phyloP scores from a whole-genome alignment of 352 stramenopile species.

The Phytophthora nicotianae region DNA sequence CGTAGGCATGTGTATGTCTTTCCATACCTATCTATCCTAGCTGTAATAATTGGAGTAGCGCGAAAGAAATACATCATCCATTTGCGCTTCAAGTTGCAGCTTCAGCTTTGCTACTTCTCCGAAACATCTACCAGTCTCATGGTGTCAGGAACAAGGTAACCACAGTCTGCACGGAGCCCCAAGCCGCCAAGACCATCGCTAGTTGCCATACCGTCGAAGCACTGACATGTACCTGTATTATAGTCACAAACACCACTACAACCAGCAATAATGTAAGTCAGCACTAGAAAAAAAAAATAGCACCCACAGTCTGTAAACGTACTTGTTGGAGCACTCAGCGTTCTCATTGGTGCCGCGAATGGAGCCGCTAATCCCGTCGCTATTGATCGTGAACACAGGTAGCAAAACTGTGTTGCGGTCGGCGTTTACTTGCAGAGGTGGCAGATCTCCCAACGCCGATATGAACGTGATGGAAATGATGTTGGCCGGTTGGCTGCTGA shows the following conservation, averaged over 20 bases:
- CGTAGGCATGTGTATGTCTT: conserved; percentile 37
- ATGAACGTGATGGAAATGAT: conserved; percentile 69
- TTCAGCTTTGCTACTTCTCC: conserved; percentile 17
- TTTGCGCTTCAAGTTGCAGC: conserved; percentile 16
- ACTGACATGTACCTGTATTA: conserved; percentile 51
- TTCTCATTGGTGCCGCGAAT: conserved; percentile 72
- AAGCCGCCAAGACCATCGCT: conserved; percentile 57
- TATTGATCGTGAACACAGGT: conserved; percentile 58
- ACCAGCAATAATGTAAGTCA: conserved; percentile 1
- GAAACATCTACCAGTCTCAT: conserved; percentile 43
- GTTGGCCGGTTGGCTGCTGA: conserved; percentile 44
- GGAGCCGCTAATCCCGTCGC: conserved; percentile 53
- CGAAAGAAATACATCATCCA: conserved; percentile 38
- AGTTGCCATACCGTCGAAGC: conserved; percentile 75
- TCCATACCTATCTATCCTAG: conserved; percentile 39
- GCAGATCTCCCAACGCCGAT: conserved; percentile 59
- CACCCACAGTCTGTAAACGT: conserved; percentile 15
- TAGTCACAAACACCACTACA: conserved; percentile 69
- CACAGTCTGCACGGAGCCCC: conserved; percentile 69
- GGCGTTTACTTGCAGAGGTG: conserved; percentile 46
- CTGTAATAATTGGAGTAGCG: conserved; percentile 44
- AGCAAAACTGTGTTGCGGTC: conserved; percentile 41
- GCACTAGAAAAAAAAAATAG: not conserved
- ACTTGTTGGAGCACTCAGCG: conserved; percentile 79
- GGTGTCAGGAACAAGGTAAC: conserved; percentile 49